These are phyloP conservation scores for Calocybe indica DNA, from an alignment of 768 basidiomycete species.

Conservation along the genomic window DNA sequence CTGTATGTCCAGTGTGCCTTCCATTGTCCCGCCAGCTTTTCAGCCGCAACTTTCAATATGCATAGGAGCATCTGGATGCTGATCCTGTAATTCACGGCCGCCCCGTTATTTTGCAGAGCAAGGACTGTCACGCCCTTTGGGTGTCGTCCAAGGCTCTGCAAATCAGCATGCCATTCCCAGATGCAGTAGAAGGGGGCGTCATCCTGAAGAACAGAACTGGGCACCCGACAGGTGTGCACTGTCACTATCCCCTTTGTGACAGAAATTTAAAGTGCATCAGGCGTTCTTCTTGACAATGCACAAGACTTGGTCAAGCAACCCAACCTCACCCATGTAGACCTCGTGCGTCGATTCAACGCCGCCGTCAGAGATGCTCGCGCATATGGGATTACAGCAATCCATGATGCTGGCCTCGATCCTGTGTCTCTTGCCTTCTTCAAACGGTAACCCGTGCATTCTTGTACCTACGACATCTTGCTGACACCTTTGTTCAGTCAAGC, in stretches of 20 bases:
- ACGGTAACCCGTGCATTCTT: slow-evolving; percentile 31
- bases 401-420: slow-evolving; percentile 77
- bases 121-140: slow-evolving; percentile 90
- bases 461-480: slow-evolving; percentile 6
- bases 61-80: slow-evolving; percentile 63
- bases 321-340: slow-evolving; percentile 53
- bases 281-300: slow-evolving; percentile 82
- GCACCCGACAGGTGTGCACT: slow-evolving; percentile 58
- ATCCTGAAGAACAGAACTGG: slow-evolving; percentile 66
- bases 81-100: slow-evolving; percentile 65
- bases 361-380: slow-evolving; percentile 65
- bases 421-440: slow-evolving; percentile 70
- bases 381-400: slow-evolving; percentile 75
- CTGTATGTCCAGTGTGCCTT: slow-evolving; percentile 36
- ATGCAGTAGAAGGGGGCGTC: slow-evolving; percentile 70
- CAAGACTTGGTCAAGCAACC: slow-evolving; percentile 68
- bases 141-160: slow-evolving; percentile 61
- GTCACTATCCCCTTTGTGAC: slow-evolving; percentile 3
- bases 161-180: slow-evolving; percentile 56
- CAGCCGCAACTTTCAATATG: slow-evolving; percentile 1
- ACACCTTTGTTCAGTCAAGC: slow-evolving; percentile 47
- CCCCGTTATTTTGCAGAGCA: slow-evolving; percentile 73
- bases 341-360: slow-evolving; percentile 52
- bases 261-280: slow-evolving; percentile 23
- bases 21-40: background rate